Conservation (phyloP, 1,284 basidiomycete species). For the Exobasidium cylindrosporum region DNA sequence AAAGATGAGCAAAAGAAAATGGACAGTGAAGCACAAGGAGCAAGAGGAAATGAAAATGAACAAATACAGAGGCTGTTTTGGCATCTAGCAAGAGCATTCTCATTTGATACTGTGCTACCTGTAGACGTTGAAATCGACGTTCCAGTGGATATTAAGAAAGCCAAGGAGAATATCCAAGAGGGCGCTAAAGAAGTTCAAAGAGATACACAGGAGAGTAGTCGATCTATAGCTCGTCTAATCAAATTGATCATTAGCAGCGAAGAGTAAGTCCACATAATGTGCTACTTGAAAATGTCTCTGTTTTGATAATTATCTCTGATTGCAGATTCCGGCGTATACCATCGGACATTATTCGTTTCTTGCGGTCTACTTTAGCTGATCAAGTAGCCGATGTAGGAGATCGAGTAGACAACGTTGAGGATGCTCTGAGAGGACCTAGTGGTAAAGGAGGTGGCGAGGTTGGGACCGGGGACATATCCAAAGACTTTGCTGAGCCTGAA, state of each 20-base stretch:
- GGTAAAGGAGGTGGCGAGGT: slow-evolving; percentile 1
- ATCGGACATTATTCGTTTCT: slow-evolving; percentile 1
- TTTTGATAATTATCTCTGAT: too few relatives aligned
- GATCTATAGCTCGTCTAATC: slow-evolving; percentile 3
- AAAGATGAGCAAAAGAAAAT: slow-evolving; percentile 4
- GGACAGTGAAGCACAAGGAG: neutral
- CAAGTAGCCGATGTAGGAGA: neutral
- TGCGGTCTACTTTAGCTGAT: neutral
- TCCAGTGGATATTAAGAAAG: neutral
- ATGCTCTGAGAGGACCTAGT: slow-evolving; percentile 1
- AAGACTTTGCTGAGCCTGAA: slow-evolving; percentile 9
- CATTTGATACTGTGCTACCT: neutral
- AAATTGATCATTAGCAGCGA: slow-evolving; percentile 11
- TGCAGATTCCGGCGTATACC: slow-evolving; percentile 3
- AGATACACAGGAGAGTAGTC: neutral
- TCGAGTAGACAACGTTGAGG: slow-evolving; percentile 1
- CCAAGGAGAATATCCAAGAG: slow-evolving; percentile 2
- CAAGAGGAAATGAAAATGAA: slow-evolving; percentile 12
- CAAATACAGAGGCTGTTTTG: slow-evolving; percentile 12
- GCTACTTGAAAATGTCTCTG: too few relatives aligned
- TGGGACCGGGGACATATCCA: neutral
- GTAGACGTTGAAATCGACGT: slow-evolving; percentile 12
- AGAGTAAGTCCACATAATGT: too few relatives aligned
- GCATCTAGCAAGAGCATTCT: slow-evolving; percentile 4
- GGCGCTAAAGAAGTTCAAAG: slow-evolving; percentile 9